Conservation (phyloP, 441 rosid species). For the Gossypium schwendimanii region DNA sequence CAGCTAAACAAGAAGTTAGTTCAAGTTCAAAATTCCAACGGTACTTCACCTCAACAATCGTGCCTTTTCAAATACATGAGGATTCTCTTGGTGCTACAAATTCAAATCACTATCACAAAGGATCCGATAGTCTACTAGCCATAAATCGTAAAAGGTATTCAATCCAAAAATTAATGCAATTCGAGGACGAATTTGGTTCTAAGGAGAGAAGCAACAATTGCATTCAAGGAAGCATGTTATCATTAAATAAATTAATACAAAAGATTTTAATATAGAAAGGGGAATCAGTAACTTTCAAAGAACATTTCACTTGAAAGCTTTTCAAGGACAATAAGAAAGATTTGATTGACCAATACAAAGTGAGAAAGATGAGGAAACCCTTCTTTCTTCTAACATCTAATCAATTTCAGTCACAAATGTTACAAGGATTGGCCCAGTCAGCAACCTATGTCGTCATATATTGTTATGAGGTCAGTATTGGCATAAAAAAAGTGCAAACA, state of each 20-base stretch:
- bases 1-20: neutral
- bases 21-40: neutral
- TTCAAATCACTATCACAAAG: neutral
- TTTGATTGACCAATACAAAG: neutral
- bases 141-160: neutral
- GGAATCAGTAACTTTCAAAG: neutral
- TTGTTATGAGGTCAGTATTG: neutral
- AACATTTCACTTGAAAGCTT: neutral
- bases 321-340: neutral
- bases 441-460: neutral
- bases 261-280: neutral
- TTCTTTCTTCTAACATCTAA: neutral
- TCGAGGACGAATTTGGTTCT: neutral
- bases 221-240: neutral
- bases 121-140: neutral
- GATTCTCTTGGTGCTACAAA: slow-evolving; percentile 3
- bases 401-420: neutral
- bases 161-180: neutral
- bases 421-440: neutral
- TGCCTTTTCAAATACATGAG: neutral
- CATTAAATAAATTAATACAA: neutral
- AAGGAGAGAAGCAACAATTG: neutral
- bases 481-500: neutral
- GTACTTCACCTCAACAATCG: neutral
- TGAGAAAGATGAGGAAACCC: neutral